These are phyloP conservation scores for Chaetomium olivaceum DNA, from an alignment of 2,329 filamentous ascomycete genomes.

Conservation along the genomic window DNA sequence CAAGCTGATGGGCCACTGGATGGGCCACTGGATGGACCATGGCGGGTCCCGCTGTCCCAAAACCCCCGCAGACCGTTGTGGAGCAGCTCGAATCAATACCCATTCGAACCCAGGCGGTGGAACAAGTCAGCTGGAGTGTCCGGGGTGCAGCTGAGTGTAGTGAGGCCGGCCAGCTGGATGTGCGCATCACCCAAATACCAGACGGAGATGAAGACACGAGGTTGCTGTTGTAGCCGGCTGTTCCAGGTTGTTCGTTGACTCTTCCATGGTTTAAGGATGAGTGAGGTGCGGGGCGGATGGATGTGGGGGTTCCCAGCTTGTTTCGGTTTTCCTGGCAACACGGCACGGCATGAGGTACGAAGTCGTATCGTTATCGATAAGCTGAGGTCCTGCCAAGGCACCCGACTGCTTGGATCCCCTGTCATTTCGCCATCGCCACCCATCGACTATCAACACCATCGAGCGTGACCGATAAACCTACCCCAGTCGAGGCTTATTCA, in stretches of 20 bases:
- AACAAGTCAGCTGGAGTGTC: neutral
- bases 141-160: neutral
- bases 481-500: too few relatives aligned
- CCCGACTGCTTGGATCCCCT: neutral
- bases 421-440: neutral
- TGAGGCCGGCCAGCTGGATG: neutral
- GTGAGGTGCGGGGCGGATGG: neutral
- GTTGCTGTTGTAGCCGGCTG: neutral
- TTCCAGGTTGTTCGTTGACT: neutral
- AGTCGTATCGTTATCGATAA: too few relatives aligned
- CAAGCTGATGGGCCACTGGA: neutral
- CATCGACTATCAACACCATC: neutral
- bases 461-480: too few relatives aligned
- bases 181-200: neutral
- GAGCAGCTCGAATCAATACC: conserved; percentile 5
- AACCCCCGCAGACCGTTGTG: conserved; percentile 5
- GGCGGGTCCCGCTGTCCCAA: neutral
- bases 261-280: neutral
- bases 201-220: neutral
- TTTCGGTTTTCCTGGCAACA: neutral
- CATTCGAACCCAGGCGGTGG: conserved; percentile 1
- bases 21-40: neutral
- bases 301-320: neutral
- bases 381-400: too few relatives aligned
- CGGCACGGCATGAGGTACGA: too few relatives aligned